phyloP scores from a whole-genome alignment of 2,329 filamentous ascomycete genomes.

The Penicillium freii region DNA sequence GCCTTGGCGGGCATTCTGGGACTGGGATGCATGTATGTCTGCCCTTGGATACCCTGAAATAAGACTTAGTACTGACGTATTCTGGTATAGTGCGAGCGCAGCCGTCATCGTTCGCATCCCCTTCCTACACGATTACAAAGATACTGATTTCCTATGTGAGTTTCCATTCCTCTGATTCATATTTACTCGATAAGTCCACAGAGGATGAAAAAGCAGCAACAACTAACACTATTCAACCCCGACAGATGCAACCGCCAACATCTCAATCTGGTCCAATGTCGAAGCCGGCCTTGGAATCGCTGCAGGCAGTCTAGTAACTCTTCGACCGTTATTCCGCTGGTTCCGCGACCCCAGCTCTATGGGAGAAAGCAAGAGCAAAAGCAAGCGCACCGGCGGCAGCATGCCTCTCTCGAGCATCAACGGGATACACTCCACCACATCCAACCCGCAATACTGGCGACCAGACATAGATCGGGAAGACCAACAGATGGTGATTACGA shows the following conservation, averaged over 20 bases:
- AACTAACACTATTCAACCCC: constrained; percentile 11
- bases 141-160: constrained; percentile 37
- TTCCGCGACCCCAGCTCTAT: constrained; percentile 31
- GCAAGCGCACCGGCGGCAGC: constrained; percentile 28
- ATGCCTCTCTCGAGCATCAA: constrained; percentile 34
- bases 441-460: constrained; percentile 32
- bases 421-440: constrained; percentile 14
- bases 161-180: background rate
- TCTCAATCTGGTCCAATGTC: constrained; percentile 44
- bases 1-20: constrained; percentile 54
- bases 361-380: constrained; percentile 18
- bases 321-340: constrained; percentile 50
- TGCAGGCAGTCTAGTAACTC: constrained; percentile 50
- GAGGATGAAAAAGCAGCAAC: background rate
- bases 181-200: background rate
- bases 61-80: background rate
- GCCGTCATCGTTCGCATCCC: constrained; percentile 40
- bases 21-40: constrained; percentile 54
- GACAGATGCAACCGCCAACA: constrained; percentile 35
- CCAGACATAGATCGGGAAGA: constrained; percentile 30
- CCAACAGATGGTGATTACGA: constrained; percentile 27
- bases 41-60: background rate
- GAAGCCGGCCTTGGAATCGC: constrained; percentile 44
- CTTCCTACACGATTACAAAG: constrained; percentile 35
- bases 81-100: constrained; percentile 31